These are phyloP conservation scores for Diutina pseudorugosa DNA, from an alignment of 1,139 yeast genomes.

Conservation along the genomic window DNA sequence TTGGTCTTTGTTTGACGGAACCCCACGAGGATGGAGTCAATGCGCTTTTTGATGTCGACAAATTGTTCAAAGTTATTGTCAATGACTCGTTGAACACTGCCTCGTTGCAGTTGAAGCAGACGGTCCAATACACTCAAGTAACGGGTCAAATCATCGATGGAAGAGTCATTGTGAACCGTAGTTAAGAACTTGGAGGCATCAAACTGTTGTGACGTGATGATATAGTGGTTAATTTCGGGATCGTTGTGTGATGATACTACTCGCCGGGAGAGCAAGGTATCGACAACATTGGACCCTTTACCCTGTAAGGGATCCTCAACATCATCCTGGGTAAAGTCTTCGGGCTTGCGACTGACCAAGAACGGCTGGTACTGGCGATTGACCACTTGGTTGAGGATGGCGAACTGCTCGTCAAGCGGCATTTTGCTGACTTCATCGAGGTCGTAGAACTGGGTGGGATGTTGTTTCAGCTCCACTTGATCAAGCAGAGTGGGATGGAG, in stretches of 20 bases:
- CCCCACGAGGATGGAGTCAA: conserved; percentile 24
- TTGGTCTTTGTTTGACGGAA: conserved; percentile 25
- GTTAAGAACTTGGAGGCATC: conserved; percentile 59
- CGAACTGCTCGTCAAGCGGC: conserved; percentile 6
- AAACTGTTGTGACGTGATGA: conserved; percentile 64
- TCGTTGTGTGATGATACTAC: conserved; percentile 26
- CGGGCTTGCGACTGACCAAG: not conserved
- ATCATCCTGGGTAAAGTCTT: conserved; percentile 7
- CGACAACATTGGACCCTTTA: conserved; percentile 21
- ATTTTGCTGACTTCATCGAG: conserved; percentile 5
- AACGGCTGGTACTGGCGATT: conserved; percentile 5
- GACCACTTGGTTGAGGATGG: conserved; percentile 6
- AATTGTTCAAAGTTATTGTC: conserved; percentile 66
- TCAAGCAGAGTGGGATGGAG: conserved; percentile 4
- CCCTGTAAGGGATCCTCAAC: conserved; percentile 42
- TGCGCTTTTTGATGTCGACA: conserved; percentile 58
- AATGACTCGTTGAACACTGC: conserved; percentile 52
- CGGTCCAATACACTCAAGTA: conserved; percentile 49
- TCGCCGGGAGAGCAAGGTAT: conserved; percentile 26
- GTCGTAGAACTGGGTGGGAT: conserved; percentile 3
- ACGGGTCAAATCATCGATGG: conserved; percentile 46
- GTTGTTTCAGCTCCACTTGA: conserved; percentile 1
- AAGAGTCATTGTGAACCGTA: conserved; percentile 57
- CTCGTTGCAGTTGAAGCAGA: conserved; percentile 53
- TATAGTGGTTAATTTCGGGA: conserved; percentile 37